phyloP scores from a whole-genome alignment of 2,329 filamentous ascomycete species.

The Botrytis squamosa region DNA sequence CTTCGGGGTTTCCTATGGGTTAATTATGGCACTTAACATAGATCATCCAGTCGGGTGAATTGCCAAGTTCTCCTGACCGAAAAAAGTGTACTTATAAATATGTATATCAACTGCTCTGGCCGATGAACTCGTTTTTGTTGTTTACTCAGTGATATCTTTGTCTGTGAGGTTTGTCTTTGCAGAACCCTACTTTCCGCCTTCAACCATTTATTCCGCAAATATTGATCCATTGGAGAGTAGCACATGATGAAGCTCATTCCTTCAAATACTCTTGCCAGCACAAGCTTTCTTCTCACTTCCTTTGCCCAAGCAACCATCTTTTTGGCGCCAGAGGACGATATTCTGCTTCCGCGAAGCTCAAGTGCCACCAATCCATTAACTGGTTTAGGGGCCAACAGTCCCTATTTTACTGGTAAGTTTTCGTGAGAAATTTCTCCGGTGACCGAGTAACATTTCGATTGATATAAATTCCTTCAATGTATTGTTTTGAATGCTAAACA shows the following conservation, averaged over 20 bases:
- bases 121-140: background rate
- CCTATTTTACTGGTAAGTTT: constrained; percentile 10
- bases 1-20: no score
- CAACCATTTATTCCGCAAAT: background rate
- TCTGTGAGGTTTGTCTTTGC: no score
- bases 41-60: background rate
- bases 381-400: constrained; percentile 12
- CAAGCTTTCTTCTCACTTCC: constrained; percentile 3
- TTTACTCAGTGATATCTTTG: background rate
- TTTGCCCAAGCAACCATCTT: background rate
- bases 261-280: background rate
- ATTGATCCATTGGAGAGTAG: background rate
- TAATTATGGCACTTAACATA: background rate
- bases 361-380: background rate
- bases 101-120: background rate
- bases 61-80: background rate
- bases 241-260: background rate
- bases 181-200: background rate
- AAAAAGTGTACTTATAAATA: background rate
- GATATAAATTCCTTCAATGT: no score
- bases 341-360: background rate
- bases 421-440: background rate
- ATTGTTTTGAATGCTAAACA: background rate
- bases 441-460: background rate
- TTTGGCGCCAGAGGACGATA: constrained; percentile 9